Evolutionary conservation across 2,329 filamentous ascomycete species (phyloP).

Genomic region (Alternaria burnsii): DNA sequence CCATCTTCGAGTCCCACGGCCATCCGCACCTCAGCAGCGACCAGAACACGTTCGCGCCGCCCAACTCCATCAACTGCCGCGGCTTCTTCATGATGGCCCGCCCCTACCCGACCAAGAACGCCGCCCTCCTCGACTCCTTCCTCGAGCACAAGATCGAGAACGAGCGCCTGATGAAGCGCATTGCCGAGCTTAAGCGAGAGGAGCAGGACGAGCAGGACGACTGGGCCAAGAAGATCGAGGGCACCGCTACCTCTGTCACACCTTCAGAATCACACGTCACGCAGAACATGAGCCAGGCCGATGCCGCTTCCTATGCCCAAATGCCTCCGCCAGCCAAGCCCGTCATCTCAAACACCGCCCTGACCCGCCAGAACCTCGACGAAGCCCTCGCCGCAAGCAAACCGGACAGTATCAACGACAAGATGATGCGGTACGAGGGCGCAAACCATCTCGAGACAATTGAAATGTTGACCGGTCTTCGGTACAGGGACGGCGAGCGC

Average conservation of each 20-base stretch:
- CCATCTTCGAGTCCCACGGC: conserved; percentile 89
- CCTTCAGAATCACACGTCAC: conserved; percentile 52
- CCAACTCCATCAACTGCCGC: conserved; percentile 72
- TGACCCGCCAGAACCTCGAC: conserved; percentile 83
- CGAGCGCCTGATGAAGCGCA: conserved; percentile 82
- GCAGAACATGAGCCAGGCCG: conserved; percentile 47
- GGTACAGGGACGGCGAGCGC: conserved; percentile 88
- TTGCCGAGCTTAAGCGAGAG: conserved; percentile 83
- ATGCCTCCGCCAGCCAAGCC: conserved; percentile 75
- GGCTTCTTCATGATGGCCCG: conserved; percentile 94
- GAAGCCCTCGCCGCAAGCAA: conserved; percentile 71
- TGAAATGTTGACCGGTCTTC: conserved; percentile 88
- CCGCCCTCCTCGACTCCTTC: conserved; percentile 86
- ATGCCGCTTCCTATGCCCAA: conserved; percentile 56
- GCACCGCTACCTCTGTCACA: conserved; percentile 48
- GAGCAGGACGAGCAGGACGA: conserved; percentile 81
- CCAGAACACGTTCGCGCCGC: conserved; percentile 68
- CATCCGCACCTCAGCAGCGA: conserved; percentile 86
- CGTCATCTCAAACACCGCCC: conserved; percentile 68
- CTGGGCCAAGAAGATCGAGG: conserved; percentile 67
- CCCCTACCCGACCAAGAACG: conserved; percentile 88
- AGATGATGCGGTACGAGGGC: conserved; percentile 83
- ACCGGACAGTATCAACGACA: conserved; percentile 81
- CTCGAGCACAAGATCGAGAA: conserved; percentile 98
- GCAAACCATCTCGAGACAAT: conserved; percentile 81